These are phyloP conservation scores for Globisporangium alternatum DNA, from an alignment of 352 stramenopile species.

Conservation along the genomic window DNA sequence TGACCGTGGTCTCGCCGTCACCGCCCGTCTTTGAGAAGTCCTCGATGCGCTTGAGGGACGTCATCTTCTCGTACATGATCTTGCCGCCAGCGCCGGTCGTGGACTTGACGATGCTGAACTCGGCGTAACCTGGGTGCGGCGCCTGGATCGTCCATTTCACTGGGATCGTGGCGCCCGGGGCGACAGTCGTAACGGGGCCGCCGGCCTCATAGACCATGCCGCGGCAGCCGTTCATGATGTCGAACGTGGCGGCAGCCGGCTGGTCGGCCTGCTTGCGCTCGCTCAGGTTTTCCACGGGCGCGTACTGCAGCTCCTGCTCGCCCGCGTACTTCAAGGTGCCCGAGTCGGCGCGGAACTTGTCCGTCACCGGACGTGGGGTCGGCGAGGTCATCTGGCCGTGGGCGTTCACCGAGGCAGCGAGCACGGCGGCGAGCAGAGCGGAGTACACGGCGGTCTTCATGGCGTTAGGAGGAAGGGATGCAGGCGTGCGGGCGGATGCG, in stretches of 20 bases:
- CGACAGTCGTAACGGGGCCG: conserved; percentile 34
- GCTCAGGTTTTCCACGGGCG: conserved; percentile 48
- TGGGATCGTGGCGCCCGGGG: conserved; percentile 33
- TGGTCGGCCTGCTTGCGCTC: conserved; percentile 42
- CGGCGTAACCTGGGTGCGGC: conserved; percentile 48
- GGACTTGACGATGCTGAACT: conserved; percentile 54
- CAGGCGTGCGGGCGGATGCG: not conserved
- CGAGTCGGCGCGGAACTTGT: conserved; percentile 36
- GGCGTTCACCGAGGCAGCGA: conserved; percentile 9
- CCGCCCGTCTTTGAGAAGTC: conserved; percentile 38
- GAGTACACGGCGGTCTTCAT: not conserved
- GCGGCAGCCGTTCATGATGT: conserved; percentile 58
- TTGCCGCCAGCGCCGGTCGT: conserved; percentile 34
- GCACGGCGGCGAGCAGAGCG: not conserved
- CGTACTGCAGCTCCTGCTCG: conserved; percentile 43
- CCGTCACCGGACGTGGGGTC: conserved; percentile 20
- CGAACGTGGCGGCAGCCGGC: conserved; percentile 38
- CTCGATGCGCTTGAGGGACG: conserved; percentile 36
- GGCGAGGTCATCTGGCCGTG: conserved; percentile 26
- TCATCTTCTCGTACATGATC: conserved; percentile 42
- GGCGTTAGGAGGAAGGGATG: no score
- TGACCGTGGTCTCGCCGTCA: conserved; percentile 26
- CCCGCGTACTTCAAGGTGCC: conserved; percentile 33
- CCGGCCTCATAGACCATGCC: conserved; percentile 52
- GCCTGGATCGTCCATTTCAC: conserved; percentile 56